These are phyloP conservation scores for Chlorella sp. DNA, from an alignment of 139 green algal species.

Conservation along the genomic window DNA sequence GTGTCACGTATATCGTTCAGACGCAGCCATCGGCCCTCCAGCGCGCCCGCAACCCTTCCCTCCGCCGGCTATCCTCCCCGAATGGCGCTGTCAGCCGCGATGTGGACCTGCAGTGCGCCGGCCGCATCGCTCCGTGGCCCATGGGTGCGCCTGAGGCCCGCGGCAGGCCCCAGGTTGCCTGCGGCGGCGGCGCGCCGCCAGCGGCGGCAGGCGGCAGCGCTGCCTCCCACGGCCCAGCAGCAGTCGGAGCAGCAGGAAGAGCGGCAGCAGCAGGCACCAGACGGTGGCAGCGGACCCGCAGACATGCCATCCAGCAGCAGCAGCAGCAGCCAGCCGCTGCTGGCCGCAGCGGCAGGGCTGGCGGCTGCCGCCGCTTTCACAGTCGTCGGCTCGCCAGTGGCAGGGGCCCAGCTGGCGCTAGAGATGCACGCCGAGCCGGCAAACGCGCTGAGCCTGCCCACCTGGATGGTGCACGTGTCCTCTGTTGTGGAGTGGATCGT, in stretches of 20 bases:
- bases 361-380: not conserved
- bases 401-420: constrained; percentile 12
- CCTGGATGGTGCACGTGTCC: constrained; percentile 96
- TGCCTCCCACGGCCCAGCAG: no score
- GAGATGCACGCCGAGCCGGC: constrained; percentile 73
- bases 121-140: not conserved
- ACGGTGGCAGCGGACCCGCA: not conserved
- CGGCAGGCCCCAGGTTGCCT: not conserved
- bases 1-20: no score
- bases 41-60: no score
- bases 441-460: constrained; percentile 97
- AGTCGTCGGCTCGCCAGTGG: not conserved
- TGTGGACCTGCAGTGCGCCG: not conserved
- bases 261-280: no score
- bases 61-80: no score
- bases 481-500: constrained; percentile 84
- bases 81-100: not conserved
- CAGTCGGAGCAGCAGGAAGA: no score
- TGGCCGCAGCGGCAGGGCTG: not conserved
- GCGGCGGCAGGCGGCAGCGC: not conserved
- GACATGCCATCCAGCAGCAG: not conserved
- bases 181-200: not conserved
- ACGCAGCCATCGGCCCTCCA: no score
- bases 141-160: not conserved
- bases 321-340: not conserved